Base-by-base conservation (phyloP, 371 early-diverging fungal genomes). In the Blakeslea trispora region DNA sequence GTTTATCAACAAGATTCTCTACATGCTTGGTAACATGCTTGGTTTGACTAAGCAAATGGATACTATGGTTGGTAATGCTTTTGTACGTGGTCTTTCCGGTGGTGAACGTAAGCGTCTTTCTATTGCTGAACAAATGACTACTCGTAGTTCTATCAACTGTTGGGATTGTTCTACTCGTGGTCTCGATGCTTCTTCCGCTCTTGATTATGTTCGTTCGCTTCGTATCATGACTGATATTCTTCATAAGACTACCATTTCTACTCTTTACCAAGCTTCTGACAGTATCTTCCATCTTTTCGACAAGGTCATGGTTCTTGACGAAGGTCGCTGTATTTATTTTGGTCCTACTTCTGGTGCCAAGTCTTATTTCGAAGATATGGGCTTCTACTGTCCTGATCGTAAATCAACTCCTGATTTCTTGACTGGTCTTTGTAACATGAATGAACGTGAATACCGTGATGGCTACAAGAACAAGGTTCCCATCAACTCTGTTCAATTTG, bases 81-180 rank as follows among this genome's bases (percentile, higher is more conserved):
- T 78, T 49, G 61, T 84, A 42, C 85, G 87, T 58, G 90, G 91
- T 50, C 75, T 89, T 21, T 81, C 81, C 17, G 92, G 83, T 52
- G 92, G 91, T 60, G 91, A 82, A 72, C 74, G 84, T 64, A 91
- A 91, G 81, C 81, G 93, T 63, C 71, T 86, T 22, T 74, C 81
- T 11, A 88, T 91, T 55, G 91, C 87, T 31, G 84, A 84, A 66
- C 91, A 94, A 70, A 80, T 93, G 22, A 75, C 91, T 9, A 78
- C 86, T 42, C 75, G 75, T 56, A 81, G 87, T 28, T 69, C 79
- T 15, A 72, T 89, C 50, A 79, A 86, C 40, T 77, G 90, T 50
- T 82, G 88, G 77, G 91, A 92, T 63, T 89, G 88, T 50, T 81
- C 88, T 39, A 89, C 88, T n/a, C 82, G 81, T 53, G 92, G 93